A percentile compares a stretch with the other conserved stretches of the same genome.
These are phyloP conservation scores for Astragalus membranaceus DNA, from an alignment of 306 rosid species.

Conservation along the genomic window DNA sequence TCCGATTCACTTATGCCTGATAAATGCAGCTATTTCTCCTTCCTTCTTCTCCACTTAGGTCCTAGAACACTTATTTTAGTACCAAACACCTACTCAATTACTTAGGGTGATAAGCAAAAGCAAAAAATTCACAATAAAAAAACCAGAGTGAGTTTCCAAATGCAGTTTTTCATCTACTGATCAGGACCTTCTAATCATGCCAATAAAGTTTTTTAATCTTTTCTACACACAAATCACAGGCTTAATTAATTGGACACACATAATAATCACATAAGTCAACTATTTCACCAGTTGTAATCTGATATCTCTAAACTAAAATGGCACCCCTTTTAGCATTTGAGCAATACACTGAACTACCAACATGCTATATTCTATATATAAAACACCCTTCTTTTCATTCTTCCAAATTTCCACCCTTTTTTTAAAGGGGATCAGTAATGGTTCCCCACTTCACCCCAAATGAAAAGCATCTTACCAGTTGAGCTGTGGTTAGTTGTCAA, in stretches of 20 bases:
- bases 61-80: not conserved
- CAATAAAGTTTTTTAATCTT: not conserved
- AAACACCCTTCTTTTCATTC: not conserved
- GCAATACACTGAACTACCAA: not conserved
- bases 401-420: not conserved
- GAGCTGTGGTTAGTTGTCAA: too few species aligned
- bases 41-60: not conserved
- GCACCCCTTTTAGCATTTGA: not conserved
- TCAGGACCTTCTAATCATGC: not conserved
- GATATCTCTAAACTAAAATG: not conserved
- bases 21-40: not conserved
- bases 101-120: not conserved
- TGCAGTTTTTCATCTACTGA: not conserved
- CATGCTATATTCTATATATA: not conserved
- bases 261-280: not conserved
- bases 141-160: not conserved
- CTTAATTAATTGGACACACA: not conserved
- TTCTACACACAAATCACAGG: not conserved
- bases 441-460: too few species aligned
- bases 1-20: not conserved
- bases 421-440: too few species aligned
- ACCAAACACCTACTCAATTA: not conserved
- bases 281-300: not conserved
- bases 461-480: too few species aligned
- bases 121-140: not conserved